These are phyloP conservation scores for Penicillium frequentans DNA, from an alignment of 2,329 filamentous ascomycete species.

Conservation along the genomic window DNA sequence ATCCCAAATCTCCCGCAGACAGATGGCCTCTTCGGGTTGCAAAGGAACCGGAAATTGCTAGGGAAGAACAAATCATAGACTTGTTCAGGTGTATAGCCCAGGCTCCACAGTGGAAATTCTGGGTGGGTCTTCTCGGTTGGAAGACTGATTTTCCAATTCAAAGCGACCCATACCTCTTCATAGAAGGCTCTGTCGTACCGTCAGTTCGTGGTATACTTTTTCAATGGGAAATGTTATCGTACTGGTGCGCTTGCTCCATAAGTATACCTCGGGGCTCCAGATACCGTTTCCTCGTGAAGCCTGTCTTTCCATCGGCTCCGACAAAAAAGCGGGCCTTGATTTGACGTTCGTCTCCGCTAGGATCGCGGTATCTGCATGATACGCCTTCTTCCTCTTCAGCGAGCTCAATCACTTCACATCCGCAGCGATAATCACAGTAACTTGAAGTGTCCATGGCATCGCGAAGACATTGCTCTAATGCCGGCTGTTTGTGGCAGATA, in stretches of 20 bases:
- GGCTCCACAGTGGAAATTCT: slow-evolving; percentile 49
- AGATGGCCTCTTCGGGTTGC: slow-evolving; percentile 43
- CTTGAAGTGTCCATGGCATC: no score
- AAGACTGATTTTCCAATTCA: slow-evolving; percentile 46
- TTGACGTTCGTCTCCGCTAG: background rate
- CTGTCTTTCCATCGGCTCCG: slow-evolving; percentile 51
- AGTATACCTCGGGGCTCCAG: slow-evolving; percentile 45
- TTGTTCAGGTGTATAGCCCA: slow-evolving; percentile 47
- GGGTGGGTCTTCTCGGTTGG: slow-evolving; percentile 51
- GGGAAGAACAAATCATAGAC: slow-evolving; percentile 54
- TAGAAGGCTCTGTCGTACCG: slow-evolving; percentile 5
- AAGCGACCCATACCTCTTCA: slow-evolving; percentile 47
- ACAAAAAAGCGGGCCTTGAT: slow-evolving; percentile 32
- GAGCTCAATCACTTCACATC: background rate
- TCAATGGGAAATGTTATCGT: background rate
- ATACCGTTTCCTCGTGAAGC: slow-evolving; percentile 47
- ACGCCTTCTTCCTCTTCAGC: slow-evolving; percentile 6
- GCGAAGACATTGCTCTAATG: no score
- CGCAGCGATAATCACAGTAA: no score
- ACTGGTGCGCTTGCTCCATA: slow-evolving; percentile 31
- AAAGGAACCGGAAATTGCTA: slow-evolving; percentile 45
- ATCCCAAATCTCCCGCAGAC: slow-evolving; percentile 49
- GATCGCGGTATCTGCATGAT: slow-evolving; percentile 1
- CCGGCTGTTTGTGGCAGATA: no score
- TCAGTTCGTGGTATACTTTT: no score